Conservation (phyloP, 2,329 filamentous ascomycete genomes). For the Phialocephala sp. region DNA sequence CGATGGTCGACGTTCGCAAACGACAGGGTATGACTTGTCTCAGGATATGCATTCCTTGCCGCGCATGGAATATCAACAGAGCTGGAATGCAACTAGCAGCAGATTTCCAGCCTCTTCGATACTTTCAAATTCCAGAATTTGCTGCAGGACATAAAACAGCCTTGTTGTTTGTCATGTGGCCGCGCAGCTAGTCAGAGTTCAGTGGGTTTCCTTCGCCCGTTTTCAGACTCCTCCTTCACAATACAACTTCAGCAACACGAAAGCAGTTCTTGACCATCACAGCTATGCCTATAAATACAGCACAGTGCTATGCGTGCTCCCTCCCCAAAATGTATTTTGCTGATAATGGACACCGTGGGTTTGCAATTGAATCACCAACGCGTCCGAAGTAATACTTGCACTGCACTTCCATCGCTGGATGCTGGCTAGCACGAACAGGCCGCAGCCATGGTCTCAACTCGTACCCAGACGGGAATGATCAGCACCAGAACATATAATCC, state of each 20-base stretch:
- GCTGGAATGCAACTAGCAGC: slow-evolving; percentile 16
- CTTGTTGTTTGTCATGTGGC: slow-evolving; percentile 10
- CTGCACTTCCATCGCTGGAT: not conserved
- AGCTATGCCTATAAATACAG: not conserved
- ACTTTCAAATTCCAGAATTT: not conserved
- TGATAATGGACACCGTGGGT: not conserved
- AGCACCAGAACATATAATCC: slow-evolving; percentile 13
- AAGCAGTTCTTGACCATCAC: not conserved
- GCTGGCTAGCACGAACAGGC: no score
- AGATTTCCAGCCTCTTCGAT: slow-evolving; percentile 11
- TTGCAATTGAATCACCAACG: not conserved
- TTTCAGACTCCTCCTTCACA: slow-evolving; percentile 6
- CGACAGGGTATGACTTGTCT: slow-evolving; percentile 16
- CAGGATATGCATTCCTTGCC: slow-evolving; percentile 18
- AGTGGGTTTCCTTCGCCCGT: not conserved
- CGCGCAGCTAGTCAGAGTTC: not conserved
- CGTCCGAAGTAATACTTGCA: not conserved
- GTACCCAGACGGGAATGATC: slow-evolving; percentile 20
- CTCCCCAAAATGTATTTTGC: not conserved
- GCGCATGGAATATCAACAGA: slow-evolving; percentile 19
- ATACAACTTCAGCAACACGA: not conserved
- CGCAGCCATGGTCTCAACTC: slow-evolving; percentile 20
- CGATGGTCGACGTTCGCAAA: slow-evolving; percentile 10
- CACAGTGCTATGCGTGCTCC: not conserved
- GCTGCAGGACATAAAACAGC: not conserved